Evolutionary conservation across 495 filamentous ascomycete species (phyloP), one percentile per base, ranked within the genome.

Genomic region (Penicillium desertorum): DNA sequence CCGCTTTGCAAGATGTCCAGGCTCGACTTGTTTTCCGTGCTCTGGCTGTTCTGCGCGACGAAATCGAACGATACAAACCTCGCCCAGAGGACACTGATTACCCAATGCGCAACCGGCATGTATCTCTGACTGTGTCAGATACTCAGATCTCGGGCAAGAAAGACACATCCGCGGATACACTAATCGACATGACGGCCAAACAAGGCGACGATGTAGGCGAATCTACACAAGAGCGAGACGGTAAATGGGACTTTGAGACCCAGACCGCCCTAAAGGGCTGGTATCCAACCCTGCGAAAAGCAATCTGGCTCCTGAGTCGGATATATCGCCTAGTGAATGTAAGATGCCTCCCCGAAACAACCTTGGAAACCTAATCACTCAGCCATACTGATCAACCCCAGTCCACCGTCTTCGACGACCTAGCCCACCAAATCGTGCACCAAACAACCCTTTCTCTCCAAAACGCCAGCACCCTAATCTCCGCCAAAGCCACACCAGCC

Each of bases 261-360:
- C 75, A 81, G 57, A 76, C 70, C 29, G 72, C 75, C 8, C 70
- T 78, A 20, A 69, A 76, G 54, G 79, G 73, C 14, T 82, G 76
- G 83, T 89, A 79, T 77, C 88, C 89, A 0, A 88, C 89, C 0
- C 74, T 91, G 20, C 83, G 86, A 59, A 88, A 86, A 62, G 89
- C 90, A 0, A 86, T 94, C 19, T 90, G 90, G 81, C 83, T 96
- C 1, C 80, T 96, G 10, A 88, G 86, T 63, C 79, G 89, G 66
- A 93, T 94, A 62, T 92, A 96, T 69, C 88, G 90, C 65, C 78
- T 89, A 67, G 84, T 93, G 27, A 87, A 91, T 72, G 89, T 82
- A 54, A 57, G 54, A 27, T 51, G 36, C 14, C 42, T 64, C 20
- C 20, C 9, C 27, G 34, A 4, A 12, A 17, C 4, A 51, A 4